Percentiles rank a stretch among this genome's conserved stretches.
phyloP scores from a whole-genome alignment of 495 filamentous ascomycete genomes.

The Clavariopsis aquatica region DNA sequence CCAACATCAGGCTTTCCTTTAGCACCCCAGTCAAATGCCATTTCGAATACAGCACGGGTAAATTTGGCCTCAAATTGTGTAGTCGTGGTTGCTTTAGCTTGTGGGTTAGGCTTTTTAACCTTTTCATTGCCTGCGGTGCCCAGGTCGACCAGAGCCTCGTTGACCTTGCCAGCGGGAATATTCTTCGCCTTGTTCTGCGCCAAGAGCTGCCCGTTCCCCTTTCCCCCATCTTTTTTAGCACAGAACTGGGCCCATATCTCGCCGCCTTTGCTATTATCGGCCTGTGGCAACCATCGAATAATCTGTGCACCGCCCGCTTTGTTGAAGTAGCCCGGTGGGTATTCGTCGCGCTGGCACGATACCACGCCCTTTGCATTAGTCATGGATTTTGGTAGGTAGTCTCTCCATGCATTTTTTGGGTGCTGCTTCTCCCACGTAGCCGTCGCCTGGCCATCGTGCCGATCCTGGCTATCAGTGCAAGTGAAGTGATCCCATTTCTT shows the following conservation, averaged over 20 bases:
- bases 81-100: not conserved
- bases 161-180: not conserved
- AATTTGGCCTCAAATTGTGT: not conserved
- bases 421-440: not conserved
- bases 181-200: not conserved
- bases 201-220: not conserved
- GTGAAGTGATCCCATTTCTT: not conserved
- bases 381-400: not conserved
- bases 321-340: not conserved
- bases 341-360: not conserved
- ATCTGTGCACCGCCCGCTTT: not conserved
- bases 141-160: not conserved
- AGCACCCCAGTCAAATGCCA: not conserved
- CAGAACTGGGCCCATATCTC: not conserved
- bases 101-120: not conserved
- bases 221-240: not conserved
- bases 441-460: not conserved
- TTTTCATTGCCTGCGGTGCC: not conserved
- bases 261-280: not conserved
- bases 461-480: not conserved
- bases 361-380: not conserved
- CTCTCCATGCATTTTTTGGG: not conserved
- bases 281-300: not conserved
- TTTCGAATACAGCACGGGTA: slow-evolving; percentile 3
- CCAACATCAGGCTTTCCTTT: not conserved